Conservation (phyloP, 345 rosid genomes). For the Heritiera littoralis region DNA sequence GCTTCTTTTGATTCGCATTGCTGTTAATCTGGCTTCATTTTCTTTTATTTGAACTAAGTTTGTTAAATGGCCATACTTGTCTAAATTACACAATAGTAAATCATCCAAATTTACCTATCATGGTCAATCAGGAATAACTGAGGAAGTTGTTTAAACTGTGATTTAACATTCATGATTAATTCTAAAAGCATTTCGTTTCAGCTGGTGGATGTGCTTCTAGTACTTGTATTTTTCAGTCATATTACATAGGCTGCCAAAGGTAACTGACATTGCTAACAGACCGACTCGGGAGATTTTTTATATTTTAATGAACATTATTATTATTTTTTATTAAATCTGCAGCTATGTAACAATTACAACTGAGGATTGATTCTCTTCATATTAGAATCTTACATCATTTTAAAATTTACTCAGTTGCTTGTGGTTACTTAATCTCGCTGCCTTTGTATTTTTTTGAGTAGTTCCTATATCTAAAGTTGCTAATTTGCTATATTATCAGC, state of each 20-base stretch:
- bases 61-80: neutral
- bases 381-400: no score
- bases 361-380: no score
- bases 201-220: conserved; percentile 73
- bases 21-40: conserved; percentile 17
- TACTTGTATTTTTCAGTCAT: conserved; percentile 50
- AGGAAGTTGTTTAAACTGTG: conserved; percentile 11
- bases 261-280: conserved; percentile 54
- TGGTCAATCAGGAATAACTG: conserved; percentile 1
- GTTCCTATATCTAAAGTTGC: no score
- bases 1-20: conserved; percentile 16
- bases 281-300: conserved; percentile 31
- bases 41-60: neutral
- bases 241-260: conserved; percentile 51
- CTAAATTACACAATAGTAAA: neutral
- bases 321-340: no score
- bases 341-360: no score
- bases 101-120: neutral
- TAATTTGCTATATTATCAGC: no score
- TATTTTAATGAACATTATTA: no score
- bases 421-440: no score
- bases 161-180: conserved; percentile 21
- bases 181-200: conserved; percentile 42
- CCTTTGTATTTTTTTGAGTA: no score
- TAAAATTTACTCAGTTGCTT: no score